Evolutionary conservation across 768 basidiomycete genomes (phyloP), one percentile per base, ranked within the genome.

Genomic region (Chalciporus piperatus): DNA sequence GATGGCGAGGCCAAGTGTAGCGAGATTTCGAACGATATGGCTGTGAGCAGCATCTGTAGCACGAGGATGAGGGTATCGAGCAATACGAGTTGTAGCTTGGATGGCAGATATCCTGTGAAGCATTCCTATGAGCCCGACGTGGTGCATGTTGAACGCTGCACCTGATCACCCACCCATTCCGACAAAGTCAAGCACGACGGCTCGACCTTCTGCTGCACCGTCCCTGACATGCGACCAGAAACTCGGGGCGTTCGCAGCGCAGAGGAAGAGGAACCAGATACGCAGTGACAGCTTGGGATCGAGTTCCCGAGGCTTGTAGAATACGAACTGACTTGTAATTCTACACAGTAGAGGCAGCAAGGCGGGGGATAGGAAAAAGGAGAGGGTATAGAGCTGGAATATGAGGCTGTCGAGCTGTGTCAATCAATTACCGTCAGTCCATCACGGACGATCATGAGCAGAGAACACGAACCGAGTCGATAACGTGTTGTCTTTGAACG

Each of bases 281-380:
- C 84, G 84, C 55, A 91, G 65, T n/a, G 88, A 81, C 42, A 81
- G 72, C 54, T 76, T 75, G 23, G 81, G 69, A 56, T 87, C 84
- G 51, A 86, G 69, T 44, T 88, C 86, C 60, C 84, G 74, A 19
- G 89, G 84, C 59, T 79, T 81, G 39, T 81, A 74, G 63, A 83
- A 84, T 57, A 87, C 75, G 58, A 82, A 78, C 65, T 91, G 89
- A 37, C 77, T 75, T 37, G 79, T 57, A 43, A 84, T 58, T 35
- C 89, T 79, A 9, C 59, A 70, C 8, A 69, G 47, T 14, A 69
- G 41, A 39, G 68, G 69, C 25, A 71, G 41, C 51, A 89, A 61
- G 28, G 83, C 77, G 8, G 89, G 89, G 4, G 87, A 84, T 28
- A 87, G 75, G 69, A 91, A 80, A 76, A 88, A 91, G 39, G 88